Base-by-base conservation (phyloP, 805 yeast species). In the Groenewaldozyma tartarivorans region DNA sequence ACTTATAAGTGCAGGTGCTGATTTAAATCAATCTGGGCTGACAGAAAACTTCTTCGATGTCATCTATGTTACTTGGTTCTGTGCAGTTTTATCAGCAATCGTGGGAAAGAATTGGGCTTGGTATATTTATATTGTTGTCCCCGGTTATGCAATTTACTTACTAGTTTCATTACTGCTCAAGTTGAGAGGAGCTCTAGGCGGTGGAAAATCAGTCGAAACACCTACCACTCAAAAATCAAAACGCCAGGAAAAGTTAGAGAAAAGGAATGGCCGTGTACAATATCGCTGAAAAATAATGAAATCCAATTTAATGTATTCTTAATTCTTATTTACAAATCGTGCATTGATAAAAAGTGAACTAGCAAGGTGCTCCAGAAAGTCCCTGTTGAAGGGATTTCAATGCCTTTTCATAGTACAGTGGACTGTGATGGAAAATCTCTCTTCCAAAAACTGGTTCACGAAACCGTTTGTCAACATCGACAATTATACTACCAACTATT, bases 1-100 rank as follows among this genome's bases (percentile, higher is more conserved):
- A 39, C 61, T 81, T 36, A 54, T 71, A 2, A 61, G 58, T 9
- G 57, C 81, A 1, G 90, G 88, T 2, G 72, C 69, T 22, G 83
- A 82, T 51, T 67, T 81, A 44, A 59, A 59, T 41, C 82, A 74
- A 45, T 54, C 59, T 3, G 92, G 92, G 0, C 63, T 82, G 32
- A 78, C 78, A 30, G 90, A 82, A 58, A 81, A 78, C 63, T 62
- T 81, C 67, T 78, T 78, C 54, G 92, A 82, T 53, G 57, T 80
- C 9, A 62, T 82, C 44, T 81, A 81, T 53, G 57, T 81, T 35
- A 79, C 87, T 2, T 69, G 79, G 70, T 50, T 71, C 17, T 64
- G 75, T 48, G 76, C 77, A 48, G 41, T 79, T 1, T 58, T 79
- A 39, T 71, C 76, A 64, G 50, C 74, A 4, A 18, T 74, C 0